Evolutionary conservation across 441 rosid genomes (phyloP).

Genomic region (Sinapis alba): DNA sequence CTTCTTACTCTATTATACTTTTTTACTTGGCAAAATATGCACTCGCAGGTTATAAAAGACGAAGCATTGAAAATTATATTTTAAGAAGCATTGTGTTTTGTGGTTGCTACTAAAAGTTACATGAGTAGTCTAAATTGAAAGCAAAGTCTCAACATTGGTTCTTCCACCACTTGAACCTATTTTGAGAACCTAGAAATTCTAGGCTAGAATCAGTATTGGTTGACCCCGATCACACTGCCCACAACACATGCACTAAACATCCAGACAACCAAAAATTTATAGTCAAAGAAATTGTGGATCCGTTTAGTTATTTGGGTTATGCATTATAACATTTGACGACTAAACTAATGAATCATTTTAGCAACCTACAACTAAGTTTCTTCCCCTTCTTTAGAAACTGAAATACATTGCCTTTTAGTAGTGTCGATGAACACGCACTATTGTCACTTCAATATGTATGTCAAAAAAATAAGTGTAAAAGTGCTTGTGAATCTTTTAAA

Average conservation of each 20-base stretch:
- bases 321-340: no score
- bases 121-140: no score
- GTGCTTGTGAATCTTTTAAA: no score
- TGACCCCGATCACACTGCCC: not conserved
- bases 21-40: constrained; percentile 14
- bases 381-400: no score
- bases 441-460: no score
- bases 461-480: no score
- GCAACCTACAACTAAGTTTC: no score
- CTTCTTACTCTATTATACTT: not conserved
- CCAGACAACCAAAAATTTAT: not conserved
- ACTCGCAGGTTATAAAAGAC: not conserved
- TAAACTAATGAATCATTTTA: no score
- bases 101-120: not conserved
- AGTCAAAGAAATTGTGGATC: no score
- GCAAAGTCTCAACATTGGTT: not conserved
- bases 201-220: not conserved
- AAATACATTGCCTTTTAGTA: no score
- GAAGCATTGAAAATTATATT: not conserved
- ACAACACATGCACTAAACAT: not conserved
- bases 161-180: not conserved
- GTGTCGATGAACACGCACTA: no score
- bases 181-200: not conserved
- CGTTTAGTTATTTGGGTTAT: not conserved
- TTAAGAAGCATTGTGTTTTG: not conserved